Percentiles rank a stretch among this genome's conserved stretches.
phyloP scores from a whole-genome alignment of 768 basidiomycete species.

The Scleroderma citrinum region DNA sequence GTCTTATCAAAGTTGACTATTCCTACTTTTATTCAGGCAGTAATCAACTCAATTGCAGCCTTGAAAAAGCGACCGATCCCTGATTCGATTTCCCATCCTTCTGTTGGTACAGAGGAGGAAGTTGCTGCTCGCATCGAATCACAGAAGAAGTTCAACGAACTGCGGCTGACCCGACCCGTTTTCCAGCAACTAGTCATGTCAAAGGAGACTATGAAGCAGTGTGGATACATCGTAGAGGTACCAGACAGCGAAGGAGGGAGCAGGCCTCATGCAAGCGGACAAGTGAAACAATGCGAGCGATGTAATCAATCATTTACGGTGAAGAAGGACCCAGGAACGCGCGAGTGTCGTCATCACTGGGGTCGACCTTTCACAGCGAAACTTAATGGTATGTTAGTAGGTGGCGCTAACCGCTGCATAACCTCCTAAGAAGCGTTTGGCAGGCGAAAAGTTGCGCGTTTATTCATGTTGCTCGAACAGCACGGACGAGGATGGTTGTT shows the following conservation, averaged over 20 bases:
- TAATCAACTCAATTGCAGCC: constrained; percentile 45
- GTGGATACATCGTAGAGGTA: constrained; percentile 66
- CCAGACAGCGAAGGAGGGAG: constrained; percentile 64
- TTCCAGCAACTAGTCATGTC: constrained; percentile 60
- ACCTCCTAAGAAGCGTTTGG: constrained; percentile 1
- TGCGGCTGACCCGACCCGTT: constrained; percentile 46
- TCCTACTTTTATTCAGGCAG: constrained; percentile 31
- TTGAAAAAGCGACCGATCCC: constrained; percentile 53
- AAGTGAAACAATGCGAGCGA: constrained; percentile 68
- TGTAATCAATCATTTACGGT: constrained; percentile 70
- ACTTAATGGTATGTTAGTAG: constrained; percentile 51
- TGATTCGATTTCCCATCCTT: constrained; percentile 52
- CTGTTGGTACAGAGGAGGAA: constrained; percentile 73
- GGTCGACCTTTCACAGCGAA: constrained; percentile 60
- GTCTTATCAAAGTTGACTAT: constrained; percentile 2
- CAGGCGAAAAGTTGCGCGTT: constrained; percentile 64
- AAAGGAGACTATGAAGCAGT: constrained; percentile 48
- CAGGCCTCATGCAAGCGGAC: constrained; percentile 55
- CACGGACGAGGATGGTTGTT: constrained; percentile 59
- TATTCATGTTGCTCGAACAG: constrained; percentile 77
- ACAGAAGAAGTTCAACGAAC: constrained; percentile 45
- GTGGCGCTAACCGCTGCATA: not conserved
- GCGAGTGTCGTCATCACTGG: constrained; percentile 80
- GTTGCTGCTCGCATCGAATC: constrained; percentile 50
- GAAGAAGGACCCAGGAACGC: constrained; percentile 47